A percentile compares a stretch with the other conserved stretches of the same genome.
Evolutionary conservation across 2,329 filamentous ascomycete genomes (phyloP).

Genomic region (Leptographium flavum): DNA sequence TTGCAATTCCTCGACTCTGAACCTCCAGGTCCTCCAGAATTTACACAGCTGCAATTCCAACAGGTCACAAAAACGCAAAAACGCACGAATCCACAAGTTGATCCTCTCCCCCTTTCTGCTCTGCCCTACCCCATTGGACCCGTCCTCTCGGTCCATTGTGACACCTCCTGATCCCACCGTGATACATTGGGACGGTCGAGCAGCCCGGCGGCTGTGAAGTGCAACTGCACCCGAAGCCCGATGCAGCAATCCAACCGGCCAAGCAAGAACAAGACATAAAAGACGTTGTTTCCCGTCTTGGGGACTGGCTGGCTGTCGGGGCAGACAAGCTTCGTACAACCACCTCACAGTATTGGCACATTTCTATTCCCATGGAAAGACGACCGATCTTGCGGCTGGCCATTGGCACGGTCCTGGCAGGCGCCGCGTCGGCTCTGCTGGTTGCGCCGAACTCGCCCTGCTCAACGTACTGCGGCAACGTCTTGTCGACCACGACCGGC

Average conservation of each 20-base stretch:
- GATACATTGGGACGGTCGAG: background rate
- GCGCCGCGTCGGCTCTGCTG: constrained; percentile 20
- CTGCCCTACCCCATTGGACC: background rate
- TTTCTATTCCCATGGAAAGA: no score
- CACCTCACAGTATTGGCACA: no score
- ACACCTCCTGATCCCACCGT: background rate
- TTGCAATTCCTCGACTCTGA: no score
- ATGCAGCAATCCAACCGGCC: no score
- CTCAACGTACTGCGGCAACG: constrained; percentile 36
- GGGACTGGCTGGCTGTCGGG: no score
- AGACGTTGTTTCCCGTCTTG: no score
- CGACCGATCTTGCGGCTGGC: constrained; percentile 3
- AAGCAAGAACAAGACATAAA: no score
- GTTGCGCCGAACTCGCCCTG: constrained; percentile 35
- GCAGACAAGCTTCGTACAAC: no score
- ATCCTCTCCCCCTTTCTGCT: background rate
- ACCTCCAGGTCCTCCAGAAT: no score
- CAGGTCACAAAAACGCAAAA: no score
- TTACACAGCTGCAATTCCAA: no score
- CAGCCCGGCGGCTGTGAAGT: background rate
- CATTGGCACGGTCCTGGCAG: constrained; percentile 9
- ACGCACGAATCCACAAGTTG: background rate
- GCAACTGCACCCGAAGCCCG: background rate
- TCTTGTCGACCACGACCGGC: constrained; percentile 27
- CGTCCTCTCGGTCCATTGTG: background rate